Evolutionary conservation across 345 rosid genomes (phyloP), one percentile per base, ranked within the genome.

Genomic region (Lepidium aucheri): DNA sequence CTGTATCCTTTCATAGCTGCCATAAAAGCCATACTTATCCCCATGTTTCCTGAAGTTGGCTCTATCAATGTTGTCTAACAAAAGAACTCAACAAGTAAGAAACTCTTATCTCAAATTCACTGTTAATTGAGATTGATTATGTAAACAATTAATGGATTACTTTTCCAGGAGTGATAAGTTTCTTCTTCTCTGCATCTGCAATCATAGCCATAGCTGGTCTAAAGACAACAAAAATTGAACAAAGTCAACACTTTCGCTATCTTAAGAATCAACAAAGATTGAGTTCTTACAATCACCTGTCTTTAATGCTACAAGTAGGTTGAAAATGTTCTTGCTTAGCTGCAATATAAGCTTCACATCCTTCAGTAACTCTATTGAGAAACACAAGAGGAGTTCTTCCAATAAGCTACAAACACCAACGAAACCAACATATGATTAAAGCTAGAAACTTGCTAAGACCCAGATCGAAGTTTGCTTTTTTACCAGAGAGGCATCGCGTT

Each of bases 21-120:
- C 15, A 94, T 86, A 51, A 94, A 94, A 7, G 99, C 96, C 97
- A 90, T 67, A 70, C 97, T 94, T 42, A 90, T 94, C 53, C 97
- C 97, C 97, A 88, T 94, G 70, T 90, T 94, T 40, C 99, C 99
- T 1, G 99, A 90, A 4, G 99, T 94, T 0, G 99, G 97, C 80
- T 94, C 99, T 65, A 94, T 88, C 80, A 94, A 76, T 36, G 79
- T 83, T 2, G 99, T 94, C 99, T 88, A 69, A 14, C 49, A 45
- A 17, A 45, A 60, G 0, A 60, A 5, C 13, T 32, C 4, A 43
- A 22, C 0, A 4, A 5, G 22, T 63, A 35, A 63, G 18, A 35
- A 18, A 15, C 42, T 9, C n/a, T 20, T 36, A 41, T 16, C 30
- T 12, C 2, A 26, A 26, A 50, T 41, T 7, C 44, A 74, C 40